phyloP scores from a whole-genome alignment of 768 basidiomycete genomes.

The Mycena alexandri region DNA sequence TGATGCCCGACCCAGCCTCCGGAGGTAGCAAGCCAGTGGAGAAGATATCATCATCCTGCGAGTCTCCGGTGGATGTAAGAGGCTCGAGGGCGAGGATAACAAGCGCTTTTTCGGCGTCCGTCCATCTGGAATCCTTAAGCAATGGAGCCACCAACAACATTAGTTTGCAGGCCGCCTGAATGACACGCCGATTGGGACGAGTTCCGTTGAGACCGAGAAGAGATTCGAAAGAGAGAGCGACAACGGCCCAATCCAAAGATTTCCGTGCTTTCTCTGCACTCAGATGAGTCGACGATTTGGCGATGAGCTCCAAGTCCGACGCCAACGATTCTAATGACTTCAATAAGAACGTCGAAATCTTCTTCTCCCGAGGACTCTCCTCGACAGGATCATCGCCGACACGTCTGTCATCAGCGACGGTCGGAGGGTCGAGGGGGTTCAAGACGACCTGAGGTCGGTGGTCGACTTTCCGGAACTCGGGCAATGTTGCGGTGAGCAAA shows the following conservation, averaged over 20 bases:
- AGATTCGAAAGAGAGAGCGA: constrained; percentile 77
- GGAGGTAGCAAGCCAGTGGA: constrained; percentile 63
- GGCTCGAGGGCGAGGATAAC: constrained; percentile 78
- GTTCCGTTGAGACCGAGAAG: constrained; percentile 75
- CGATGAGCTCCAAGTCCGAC: constrained; percentile 59
- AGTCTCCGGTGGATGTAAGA: constrained; percentile 60
- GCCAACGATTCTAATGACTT: constrained; percentile 68
- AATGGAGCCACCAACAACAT: constrained; percentile 53
- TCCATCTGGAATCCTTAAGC: constrained; percentile 64
- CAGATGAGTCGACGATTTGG: constrained; percentile 51
- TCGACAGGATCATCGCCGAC: constrained; percentile 21
- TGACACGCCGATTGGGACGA: constrained; percentile 67
- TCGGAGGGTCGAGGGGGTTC: constrained; percentile 6
- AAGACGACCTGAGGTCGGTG: neutral
- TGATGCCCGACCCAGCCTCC: constrained; percentile 70
- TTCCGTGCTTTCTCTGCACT: constrained; percentile 76
- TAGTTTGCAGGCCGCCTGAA: constrained; percentile 72
- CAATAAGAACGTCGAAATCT: constrained; percentile 71
- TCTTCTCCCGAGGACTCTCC: constrained; percentile 70
- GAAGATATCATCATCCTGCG: constrained; percentile 42
- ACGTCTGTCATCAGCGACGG: constrained; percentile 23
- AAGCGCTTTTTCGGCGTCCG: constrained; percentile 69
- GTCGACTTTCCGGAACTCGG: constrained; percentile 47
- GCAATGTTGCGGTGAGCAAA: constrained; percentile 74
- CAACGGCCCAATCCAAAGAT: constrained; percentile 76